Conservation (phyloP, 1,284 basidiomycete species). For the Cystobasidium sp. region DNA sequence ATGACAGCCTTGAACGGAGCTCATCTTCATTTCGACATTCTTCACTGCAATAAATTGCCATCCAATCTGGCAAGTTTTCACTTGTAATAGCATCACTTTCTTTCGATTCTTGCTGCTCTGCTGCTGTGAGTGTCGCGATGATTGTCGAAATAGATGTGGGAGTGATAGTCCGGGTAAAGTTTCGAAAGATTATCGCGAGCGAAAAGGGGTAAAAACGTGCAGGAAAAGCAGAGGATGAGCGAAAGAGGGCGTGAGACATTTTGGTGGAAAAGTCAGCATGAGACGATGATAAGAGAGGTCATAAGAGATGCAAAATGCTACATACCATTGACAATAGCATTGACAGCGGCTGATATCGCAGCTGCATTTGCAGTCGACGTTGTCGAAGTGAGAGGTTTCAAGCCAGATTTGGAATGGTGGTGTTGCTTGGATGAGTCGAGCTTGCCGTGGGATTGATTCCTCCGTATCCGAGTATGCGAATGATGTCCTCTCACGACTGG, state of each 20-base stretch:
- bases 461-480: conserved; percentile 5
- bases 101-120: background rate
- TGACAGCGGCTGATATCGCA: conserved; percentile 8
- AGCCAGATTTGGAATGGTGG: conserved; percentile 15
- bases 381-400: conserved; percentile 19
- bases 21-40: conserved; percentile 44
- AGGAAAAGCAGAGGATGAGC: too few species aligned
- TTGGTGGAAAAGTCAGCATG: background rate
- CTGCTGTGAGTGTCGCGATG: background rate
- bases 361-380: conserved; percentile 16
- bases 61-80: conserved; percentile 37
- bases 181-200: background rate
- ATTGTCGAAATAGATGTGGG: background rate
- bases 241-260: background rate
- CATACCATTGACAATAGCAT: conserved; percentile 21
- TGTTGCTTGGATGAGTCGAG: background rate
- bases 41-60: conserved; percentile 38
- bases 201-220: too few species aligned
- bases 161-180: background rate
- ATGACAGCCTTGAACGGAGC: conserved; percentile 27
- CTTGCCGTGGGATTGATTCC: conserved; percentile 29
- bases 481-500: conserved; percentile 12
- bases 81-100: conserved; percentile 15
- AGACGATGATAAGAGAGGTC: background rate
- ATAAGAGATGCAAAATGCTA: background rate